These are phyloP conservation scores for Salix purpurea DNA, from an alignment of 345 rosid genomes.

Conservation along the genomic window DNA sequence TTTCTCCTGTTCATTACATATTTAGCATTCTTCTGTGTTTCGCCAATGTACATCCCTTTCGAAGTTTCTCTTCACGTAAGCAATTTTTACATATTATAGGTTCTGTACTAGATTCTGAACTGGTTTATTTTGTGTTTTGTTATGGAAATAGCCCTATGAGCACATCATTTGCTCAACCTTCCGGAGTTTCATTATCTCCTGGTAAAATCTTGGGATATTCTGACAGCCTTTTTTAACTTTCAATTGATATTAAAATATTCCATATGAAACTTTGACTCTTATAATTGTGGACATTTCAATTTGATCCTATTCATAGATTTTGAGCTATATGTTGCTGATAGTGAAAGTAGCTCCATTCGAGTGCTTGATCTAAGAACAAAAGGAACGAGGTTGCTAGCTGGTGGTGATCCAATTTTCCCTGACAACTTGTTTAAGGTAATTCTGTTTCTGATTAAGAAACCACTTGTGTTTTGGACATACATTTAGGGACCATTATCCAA, in stretches of 20 bases:
- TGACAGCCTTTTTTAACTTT: neutral
- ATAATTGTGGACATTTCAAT: neutral
- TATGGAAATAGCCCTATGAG: conserved; percentile 54
- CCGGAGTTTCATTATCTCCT: conserved; percentile 72
- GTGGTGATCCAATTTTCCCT: conserved; percentile 78
- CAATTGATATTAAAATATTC: neutral
- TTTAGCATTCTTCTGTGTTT: conserved; percentile 1
- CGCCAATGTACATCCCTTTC: neutral
- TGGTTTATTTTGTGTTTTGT: conserved; percentile 10
- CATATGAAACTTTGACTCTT: neutral
- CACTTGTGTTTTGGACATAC: conserved; percentile 1
- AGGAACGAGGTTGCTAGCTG: conserved; percentile 80
- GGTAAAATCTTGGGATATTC: conserved; percentile 39
- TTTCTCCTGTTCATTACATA: neutral
- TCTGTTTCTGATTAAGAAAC: conserved; percentile 5
- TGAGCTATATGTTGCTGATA: conserved; percentile 80
- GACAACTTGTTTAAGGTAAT: conserved; percentile 84
- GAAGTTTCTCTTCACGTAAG: neutral
- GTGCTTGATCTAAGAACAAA: conserved; percentile 77
- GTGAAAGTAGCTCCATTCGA: conserved; percentile 95
- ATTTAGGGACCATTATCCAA: neutral
- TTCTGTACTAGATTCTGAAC: neutral
- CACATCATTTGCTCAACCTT: conserved; percentile 92
- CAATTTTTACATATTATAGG: neutral
- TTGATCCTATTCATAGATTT: conserved; percentile 39